Evolutionary conservation across 2,329 filamentous ascomycete genomes (phyloP).

Genomic region (Sarocladiaceae sp.): DNA sequence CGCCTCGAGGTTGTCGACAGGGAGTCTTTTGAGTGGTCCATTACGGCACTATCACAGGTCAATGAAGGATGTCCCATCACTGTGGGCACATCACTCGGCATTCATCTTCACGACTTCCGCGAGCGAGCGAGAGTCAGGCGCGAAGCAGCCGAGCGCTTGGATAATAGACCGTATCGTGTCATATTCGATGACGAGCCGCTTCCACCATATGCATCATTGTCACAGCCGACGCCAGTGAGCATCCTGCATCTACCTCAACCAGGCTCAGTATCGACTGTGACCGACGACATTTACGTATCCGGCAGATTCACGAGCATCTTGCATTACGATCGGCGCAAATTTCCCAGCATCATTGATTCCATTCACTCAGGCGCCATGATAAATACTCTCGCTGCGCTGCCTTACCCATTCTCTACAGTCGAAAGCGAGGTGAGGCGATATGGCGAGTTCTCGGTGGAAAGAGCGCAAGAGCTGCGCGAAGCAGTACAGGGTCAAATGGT

Average conservation of each 20-base stretch:
- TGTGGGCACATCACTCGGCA: slow-evolving; percentile 72
- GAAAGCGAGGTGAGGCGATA: slow-evolving; percentile 51
- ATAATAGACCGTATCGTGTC: slow-evolving; percentile 18
- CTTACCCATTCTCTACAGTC: slow-evolving; percentile 59
- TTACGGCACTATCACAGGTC: slow-evolving; percentile 73
- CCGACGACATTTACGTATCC: slow-evolving; percentile 79
- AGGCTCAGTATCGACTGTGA: slow-evolving; percentile 45
- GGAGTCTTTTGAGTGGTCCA: slow-evolving; percentile 70
- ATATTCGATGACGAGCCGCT: slow-evolving; percentile 48
- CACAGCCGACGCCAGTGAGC: slow-evolving; percentile 74
- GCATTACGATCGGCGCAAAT: slow-evolving; percentile 81
- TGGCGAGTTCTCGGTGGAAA: slow-evolving; percentile 46
- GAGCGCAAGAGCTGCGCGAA: slow-evolving; percentile 33
- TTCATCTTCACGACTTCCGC: slow-evolving; percentile 78
- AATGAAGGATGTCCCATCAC: slow-evolving; percentile 65
- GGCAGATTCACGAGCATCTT: slow-evolving; percentile 85
- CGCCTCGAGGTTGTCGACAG: slow-evolving; percentile 64
- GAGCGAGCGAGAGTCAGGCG: slow-evolving; percentile 25
- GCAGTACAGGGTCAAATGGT: slow-evolving; percentile 62
- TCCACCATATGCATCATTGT: slow-evolving; percentile 61
- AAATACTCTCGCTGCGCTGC: slow-evolving; percentile 64
- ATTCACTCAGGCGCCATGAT: slow-evolving; percentile 80
- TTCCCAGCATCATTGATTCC: slow-evolving; percentile 69
- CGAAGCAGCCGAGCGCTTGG: slow-evolving; percentile 31
- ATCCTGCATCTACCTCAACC: slow-evolving; percentile 69